These are phyloP conservation scores for Moniliophthora roreri DNA, from an alignment of 1,284 basidiomycete genomes.

Conservation along the genomic window DNA sequence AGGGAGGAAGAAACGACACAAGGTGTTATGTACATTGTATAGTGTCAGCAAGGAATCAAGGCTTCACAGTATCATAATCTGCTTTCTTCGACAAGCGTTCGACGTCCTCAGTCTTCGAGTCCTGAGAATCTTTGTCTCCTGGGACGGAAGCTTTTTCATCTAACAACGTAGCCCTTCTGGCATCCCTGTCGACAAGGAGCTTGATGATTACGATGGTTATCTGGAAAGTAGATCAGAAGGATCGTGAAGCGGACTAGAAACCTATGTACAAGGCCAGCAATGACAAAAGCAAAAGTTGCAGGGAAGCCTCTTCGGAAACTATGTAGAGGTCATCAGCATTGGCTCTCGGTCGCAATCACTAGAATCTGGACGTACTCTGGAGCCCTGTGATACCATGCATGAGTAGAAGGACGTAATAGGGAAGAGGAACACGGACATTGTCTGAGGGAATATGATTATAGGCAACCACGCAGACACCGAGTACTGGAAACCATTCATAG, in stretches of 20 bases:
- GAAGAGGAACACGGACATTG: constrained; percentile 3
- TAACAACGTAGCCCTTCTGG: background rate
- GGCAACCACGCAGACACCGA: constrained; percentile 24
- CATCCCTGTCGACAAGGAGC: constrained; percentile 21
- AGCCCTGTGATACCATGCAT: too few species aligned
- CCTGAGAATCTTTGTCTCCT: background rate
- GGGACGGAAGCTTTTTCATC: background rate
- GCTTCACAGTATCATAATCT: too few species aligned
- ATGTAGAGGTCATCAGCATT: too few species aligned
- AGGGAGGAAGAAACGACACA: too few species aligned
- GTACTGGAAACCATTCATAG: constrained; percentile 24
- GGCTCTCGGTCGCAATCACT: too few species aligned
- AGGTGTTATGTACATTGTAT: too few species aligned
- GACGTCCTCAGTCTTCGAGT: too few species aligned
- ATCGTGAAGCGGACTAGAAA: constrained; percentile 2
- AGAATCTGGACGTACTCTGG: too few species aligned
- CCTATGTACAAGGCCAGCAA: constrained; percentile 19
- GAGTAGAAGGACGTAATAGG: too few species aligned
- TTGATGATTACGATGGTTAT: constrained; percentile 20
- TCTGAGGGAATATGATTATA: constrained; percentile 27
- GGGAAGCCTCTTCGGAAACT: constrained; percentile 22
- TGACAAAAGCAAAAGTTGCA: constrained; percentile 25
- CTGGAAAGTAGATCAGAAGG: background rate
- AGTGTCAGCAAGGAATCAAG: too few species aligned
- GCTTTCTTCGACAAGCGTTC: too few species aligned